Conservation (phyloP, 2,329 filamentous ascomycete genomes). For the Aureobasidium sp. region DNA sequence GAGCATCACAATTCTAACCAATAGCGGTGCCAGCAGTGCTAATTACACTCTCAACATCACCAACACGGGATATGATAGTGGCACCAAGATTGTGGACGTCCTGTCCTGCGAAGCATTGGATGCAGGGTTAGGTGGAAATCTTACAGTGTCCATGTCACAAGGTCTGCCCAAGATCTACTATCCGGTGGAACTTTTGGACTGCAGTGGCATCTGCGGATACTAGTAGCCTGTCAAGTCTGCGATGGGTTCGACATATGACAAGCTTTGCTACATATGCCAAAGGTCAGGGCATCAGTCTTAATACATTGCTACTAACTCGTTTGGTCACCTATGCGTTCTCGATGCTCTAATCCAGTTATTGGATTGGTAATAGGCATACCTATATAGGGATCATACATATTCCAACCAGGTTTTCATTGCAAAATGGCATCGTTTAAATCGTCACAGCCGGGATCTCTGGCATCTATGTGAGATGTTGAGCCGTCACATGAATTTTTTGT, state of each 20-base stretch:
- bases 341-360: background rate
- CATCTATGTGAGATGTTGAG: background rate
- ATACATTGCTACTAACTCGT: background rate
- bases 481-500: constrained; percentile 7
- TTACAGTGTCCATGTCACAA: constrained; percentile 30
- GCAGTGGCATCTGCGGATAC: constrained; percentile 21
- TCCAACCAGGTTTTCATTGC: background rate
- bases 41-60: constrained; percentile 24
- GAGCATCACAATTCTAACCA: constrained; percentile 33
- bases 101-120: constrained; percentile 30
- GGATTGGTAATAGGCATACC: background rate
- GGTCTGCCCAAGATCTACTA: constrained; percentile 34
- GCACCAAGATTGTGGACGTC: constrained; percentile 33
- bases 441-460: background rate
- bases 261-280: background rate
- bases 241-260: background rate
- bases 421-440: background rate
- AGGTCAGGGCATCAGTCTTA: background rate
- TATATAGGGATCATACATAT: constrained; percentile 8
- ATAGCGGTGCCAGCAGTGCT: constrained; percentile 24
- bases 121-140: constrained; percentile 23
- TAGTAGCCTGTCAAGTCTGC: background rate
- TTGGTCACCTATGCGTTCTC: background rate
- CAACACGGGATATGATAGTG: constrained; percentile 24
- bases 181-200: constrained; percentile 19